Evolutionary conservation across 1,284 basidiomycete genomes (phyloP).

Genomic region (Apiotrichum mycotoxinovorans): DNA sequence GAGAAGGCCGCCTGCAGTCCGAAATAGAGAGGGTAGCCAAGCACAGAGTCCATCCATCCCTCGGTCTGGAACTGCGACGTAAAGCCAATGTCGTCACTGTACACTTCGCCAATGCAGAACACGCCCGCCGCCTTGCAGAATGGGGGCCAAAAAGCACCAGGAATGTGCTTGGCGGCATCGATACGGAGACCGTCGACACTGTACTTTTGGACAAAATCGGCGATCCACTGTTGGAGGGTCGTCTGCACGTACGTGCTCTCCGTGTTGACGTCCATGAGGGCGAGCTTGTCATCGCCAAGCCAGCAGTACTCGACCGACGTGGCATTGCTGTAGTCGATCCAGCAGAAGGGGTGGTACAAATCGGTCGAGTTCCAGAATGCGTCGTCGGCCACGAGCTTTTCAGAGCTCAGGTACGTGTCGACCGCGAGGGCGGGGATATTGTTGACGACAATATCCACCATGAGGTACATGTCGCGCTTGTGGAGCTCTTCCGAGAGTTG

Average conservation of each 20-base stretch:
- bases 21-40: conserved; percentile 64
- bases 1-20: conserved; percentile 62
- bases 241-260: conserved; percentile 59
- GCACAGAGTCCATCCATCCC: conserved; percentile 45
- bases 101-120: conserved; percentile 80
- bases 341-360: conserved; percentile 63
- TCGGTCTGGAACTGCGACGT: conserved; percentile 39
- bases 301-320: conserved; percentile 69
- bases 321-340: conserved; percentile 61
- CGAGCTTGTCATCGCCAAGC: conserved; percentile 65
- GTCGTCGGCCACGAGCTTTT: conserved; percentile 28
- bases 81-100: conserved; percentile 55
- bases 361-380: conserved; percentile 40
- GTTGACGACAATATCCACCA: conserved; percentile 76
- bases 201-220: conserved; percentile 61
- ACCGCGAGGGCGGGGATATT: conserved; percentile 58
- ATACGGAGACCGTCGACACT: conserved; percentile 64
- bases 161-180: conserved; percentile 67
- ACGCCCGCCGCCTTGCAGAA: conserved; percentile 69
- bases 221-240: conserved; percentile 62
- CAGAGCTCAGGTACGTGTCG: conserved; percentile 22
- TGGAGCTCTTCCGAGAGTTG: conserved; percentile 63
- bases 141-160: conserved; percentile 41
- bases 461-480: conserved; percentile 66
- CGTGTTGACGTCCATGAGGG: conserved; percentile 70